Evolutionary conservation across 331 rosid genomes (phyloP).

Genomic region (Telfairia occidentalis): DNA sequence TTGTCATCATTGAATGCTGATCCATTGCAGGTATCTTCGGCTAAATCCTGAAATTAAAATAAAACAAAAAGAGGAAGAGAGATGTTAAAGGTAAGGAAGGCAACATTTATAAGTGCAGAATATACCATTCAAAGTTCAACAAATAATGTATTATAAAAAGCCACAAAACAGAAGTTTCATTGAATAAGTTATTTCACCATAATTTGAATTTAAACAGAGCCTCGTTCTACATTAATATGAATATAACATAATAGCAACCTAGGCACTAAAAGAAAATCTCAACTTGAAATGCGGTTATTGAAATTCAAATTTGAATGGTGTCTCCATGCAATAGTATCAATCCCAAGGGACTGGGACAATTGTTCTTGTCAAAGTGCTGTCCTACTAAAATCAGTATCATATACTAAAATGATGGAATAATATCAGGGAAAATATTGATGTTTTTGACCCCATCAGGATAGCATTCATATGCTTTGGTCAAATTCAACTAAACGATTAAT

Average conservation of each 20-base stretch:
- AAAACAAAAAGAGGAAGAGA: slow-evolving; percentile 3
- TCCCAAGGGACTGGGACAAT: neutral
- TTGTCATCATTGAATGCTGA: slow-evolving; percentile 72
- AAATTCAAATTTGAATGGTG: neutral
- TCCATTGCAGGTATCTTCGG: slow-evolving; percentile 46
- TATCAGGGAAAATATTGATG: neutral
- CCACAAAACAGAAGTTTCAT: neutral
- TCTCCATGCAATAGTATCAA: neutral
- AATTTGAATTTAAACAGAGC: neutral
- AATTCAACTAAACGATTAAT: neutral
- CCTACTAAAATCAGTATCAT: neutral
- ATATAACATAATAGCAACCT: neutral
- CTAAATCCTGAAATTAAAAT: slow-evolving; percentile 41
- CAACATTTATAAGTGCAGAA: neutral
- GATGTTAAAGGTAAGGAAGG: neutral
- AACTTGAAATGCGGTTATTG: neutral
- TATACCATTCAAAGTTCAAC: neutral
- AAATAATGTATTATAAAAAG: neutral
- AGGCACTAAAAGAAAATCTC: neutral
- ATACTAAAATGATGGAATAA: neutral
- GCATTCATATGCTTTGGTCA: neutral
- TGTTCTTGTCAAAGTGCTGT: neutral
- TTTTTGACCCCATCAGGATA: neutral
- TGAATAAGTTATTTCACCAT: neutral
- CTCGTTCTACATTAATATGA: neutral